Evolutionary conservation across 2,329 filamentous ascomycete genomes (phyloP), one percentile per base, ranked within the genome.

Genomic region (Xylariaceae sp.): DNA sequence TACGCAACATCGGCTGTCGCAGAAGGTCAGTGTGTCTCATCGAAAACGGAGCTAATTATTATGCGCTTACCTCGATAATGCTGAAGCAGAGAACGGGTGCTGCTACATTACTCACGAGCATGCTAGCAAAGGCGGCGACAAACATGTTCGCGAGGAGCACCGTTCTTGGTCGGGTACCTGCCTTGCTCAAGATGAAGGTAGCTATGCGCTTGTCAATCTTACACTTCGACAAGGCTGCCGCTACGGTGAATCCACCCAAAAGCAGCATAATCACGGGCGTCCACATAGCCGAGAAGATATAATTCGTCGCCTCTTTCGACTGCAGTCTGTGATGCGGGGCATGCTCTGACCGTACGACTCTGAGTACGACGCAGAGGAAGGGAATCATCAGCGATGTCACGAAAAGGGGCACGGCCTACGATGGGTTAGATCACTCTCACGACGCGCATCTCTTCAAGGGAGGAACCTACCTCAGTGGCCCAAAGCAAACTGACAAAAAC

Each of bases 31-130:
- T 10, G 37, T 15, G 1, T 37, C 15, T n/a, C 11, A 10, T 37
- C 18, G 42, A 30, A 30, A 8, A 2, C 4, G 35, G 49, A 10
- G 34, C 50, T 44, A 51, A 42, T 11, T 3, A 42, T 11, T 3
- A 3, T 23, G 63, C 11, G 73, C 80, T 67, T 74, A 90, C 88
- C 82, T 96, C 92, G 61, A 99, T 96, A 69, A 99, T 97, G 17
- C 92, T 96, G 74, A 95, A 97, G 78, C 94, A 99, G 44, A 99
- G 82, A 8, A 99, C 94, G 0, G 94, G 94, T 1, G 95, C 93
- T 1, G 94, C 94, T 34, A 99, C 95, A 67, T 99, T 99, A 76
- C 92, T 96, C 70, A 99, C 97, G 81, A 96, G 91, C 94, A 99
- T 99, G 68, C 92, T 97, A 7, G 95, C 88, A 73, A 99, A 95